These are phyloP conservation scores for Sherardia arvensis DNA, from an alignment of 257 asterid genomes.

Conservation along the genomic window DNA sequence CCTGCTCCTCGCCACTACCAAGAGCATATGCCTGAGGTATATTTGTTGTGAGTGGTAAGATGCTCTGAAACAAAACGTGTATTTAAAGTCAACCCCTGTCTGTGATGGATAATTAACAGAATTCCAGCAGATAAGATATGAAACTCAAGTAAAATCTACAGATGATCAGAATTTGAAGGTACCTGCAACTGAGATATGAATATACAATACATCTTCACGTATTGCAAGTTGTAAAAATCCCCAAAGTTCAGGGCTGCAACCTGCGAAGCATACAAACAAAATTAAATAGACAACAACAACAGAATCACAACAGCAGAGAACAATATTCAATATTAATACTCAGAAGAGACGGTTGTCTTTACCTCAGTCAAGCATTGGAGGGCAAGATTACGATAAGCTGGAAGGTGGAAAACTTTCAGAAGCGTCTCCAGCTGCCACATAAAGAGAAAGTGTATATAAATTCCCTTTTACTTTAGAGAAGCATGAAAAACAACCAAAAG, in stretches of 20 bases:
- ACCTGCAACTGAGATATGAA: slow-evolving; percentile 92
- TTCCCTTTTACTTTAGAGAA: background rate
- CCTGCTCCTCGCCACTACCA: slow-evolving; percentile 94
- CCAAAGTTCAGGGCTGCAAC: slow-evolving; percentile 92
- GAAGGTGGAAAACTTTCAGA: slow-evolving; percentile 61
- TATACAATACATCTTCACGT: slow-evolving; percentile 59
- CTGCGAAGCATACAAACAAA: slow-evolving; percentile 32
- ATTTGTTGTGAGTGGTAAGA: slow-evolving; percentile 60
- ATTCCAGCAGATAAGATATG: background rate
- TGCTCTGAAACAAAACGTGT: slow-evolving; percentile 25
- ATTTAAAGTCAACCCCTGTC: background rate
- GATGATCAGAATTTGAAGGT: background rate
- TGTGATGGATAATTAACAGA: background rate
- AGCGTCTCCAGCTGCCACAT: slow-evolving; percentile 82
- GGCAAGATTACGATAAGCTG: slow-evolving; percentile 85
- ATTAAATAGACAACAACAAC: background rate
- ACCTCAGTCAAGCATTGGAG: slow-evolving; percentile 98
- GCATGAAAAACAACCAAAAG: background rate
- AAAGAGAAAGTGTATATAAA: background rate
- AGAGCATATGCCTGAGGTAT: slow-evolving; percentile 70
- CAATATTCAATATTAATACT: too few relatives aligned
- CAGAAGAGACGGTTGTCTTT: background rate
- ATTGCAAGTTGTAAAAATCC: slow-evolving; percentile 72
- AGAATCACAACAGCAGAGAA: slow-evolving; percentile 4
- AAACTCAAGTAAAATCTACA: background rate